Base-by-base conservation (phyloP, 2,329 filamentous ascomycete species). In the Claviceps sp. region DNA sequence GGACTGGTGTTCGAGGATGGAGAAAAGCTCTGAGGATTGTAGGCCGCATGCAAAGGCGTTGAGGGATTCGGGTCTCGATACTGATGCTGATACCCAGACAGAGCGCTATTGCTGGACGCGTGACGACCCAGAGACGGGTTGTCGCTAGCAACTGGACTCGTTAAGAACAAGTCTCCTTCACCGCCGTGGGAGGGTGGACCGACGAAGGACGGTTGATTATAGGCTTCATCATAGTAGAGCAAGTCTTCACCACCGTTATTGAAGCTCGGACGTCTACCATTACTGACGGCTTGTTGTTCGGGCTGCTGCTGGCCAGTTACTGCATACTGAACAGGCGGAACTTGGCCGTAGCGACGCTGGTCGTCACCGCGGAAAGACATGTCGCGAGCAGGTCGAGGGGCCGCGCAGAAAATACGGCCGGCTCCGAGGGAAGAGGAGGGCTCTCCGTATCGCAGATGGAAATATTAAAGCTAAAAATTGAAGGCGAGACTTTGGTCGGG, bases 21-120 rank as follows among this genome's bases (percentile, higher is more conserved):
- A 53, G 69, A 71, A 63, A 80, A 91, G 40, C 75, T 72, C 63
- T 85, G 78, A 1, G 87, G 86, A 62, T 90, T 91, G 67, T 90
- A 91, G 44, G 77, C 66, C 22, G 72, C 60, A 48, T 72, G 70
- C 26, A 70, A 68, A 16, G 54, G 53, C 9, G 74, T 71, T 22
- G 73, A 65, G 56, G 75, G 67, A 55, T 71, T 60, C 53, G 71
- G 65, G 54, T 70, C 65, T 56, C 75, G 70, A 59, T 75, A 75
- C 55, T 74, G 70, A 56, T 77, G 72, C 55, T 77, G 72, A 61
- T 79, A 76, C 61, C 76, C 70, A 47, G 72, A 68, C 63, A 74
- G 66, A 59, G 75, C 65, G 68, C 66, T 62, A 65, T 64, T 67
- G 57, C 70, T 60, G 68, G 75, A 63, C 66, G 69, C 61, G 67